Conservation (phyloP, 192 early-diverging fungal species). For the Gaertneriomyces sp. region DNA sequence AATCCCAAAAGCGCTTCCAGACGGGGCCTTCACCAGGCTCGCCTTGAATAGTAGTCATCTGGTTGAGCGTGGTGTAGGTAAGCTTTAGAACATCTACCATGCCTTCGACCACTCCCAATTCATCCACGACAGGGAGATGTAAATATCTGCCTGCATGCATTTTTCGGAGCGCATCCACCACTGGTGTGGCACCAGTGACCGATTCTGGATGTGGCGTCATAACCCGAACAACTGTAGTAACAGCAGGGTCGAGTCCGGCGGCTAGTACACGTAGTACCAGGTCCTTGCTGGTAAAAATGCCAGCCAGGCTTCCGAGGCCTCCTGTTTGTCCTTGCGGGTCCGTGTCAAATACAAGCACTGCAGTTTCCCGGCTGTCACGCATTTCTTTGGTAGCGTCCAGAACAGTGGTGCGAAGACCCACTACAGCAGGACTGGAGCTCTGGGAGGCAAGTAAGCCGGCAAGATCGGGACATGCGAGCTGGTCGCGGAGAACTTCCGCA, state of each 20-base stretch:
- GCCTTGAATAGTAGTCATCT: conserved; percentile 25
- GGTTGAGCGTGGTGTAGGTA: conserved; percentile 41
- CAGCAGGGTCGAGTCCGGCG: conserved; percentile 75
- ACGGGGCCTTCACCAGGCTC: conserved; percentile 37
- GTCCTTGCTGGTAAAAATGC: conserved; percentile 87
- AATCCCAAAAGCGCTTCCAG: conserved; percentile 51
- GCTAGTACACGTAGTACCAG: conserved; percentile 50
- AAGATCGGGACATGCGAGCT: conserved; percentile 85
- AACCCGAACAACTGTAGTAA: conserved; percentile 71
- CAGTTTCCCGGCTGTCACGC: conserved; percentile 41
- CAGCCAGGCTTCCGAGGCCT: conserved; percentile 65
- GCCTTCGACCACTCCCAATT: conserved; percentile 30
- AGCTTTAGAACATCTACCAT: conserved; percentile 52
- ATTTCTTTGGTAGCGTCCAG: conserved; percentile 44
- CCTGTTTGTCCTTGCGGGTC: conserved; percentile 32
- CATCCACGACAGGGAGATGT: conserved; percentile 50
- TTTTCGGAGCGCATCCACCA: conserved; percentile 51
- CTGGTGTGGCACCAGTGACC: conserved; percentile 33
- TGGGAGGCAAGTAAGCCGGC: conserved; percentile 59
- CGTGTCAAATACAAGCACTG: conserved; percentile 42
- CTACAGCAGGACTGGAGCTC: conserved; percentile 22
- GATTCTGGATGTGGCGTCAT: conserved; percentile 56
- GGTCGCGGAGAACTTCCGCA: conserved; percentile 49
- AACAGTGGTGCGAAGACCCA: conserved; percentile 38
- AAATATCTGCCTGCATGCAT: conserved; percentile 45